Evolutionary conservation across 495 filamentous ascomycete genomes (phyloP).

Genomic region (Chlorociboria aeruginascens): DNA sequence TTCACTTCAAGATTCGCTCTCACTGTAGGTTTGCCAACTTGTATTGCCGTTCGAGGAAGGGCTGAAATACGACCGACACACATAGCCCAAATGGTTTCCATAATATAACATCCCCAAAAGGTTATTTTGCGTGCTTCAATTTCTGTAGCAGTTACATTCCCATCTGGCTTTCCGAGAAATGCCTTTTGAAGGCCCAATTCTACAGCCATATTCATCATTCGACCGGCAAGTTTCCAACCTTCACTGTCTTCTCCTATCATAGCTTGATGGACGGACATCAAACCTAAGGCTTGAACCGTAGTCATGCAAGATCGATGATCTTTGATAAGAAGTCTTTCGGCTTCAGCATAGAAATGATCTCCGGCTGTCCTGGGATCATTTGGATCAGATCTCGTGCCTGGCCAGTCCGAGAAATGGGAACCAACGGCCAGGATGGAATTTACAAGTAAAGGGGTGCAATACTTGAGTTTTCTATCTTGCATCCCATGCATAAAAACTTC

Average conservation of each 20-base stretch:
- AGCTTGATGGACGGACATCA: conserved; percentile 55
- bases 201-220: conserved; percentile 23
- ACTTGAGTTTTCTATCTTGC: conserved; percentile 38
- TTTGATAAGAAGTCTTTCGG: conserved; percentile 46
- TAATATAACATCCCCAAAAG: conserved; percentile 32
- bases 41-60: conserved; percentile 29
- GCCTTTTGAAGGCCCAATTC: conserved; percentile 18
- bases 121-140: conserved; percentile 32
- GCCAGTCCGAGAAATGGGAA: conserved; percentile 59
- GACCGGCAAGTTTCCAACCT: conserved; percentile 28
- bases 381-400: conserved; percentile 48
- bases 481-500: conserved; percentile 59
- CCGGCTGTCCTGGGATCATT: conserved; percentile 41
- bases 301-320: conserved; percentile 55
- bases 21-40: conserved; percentile 23
- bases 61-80: conserved; percentile 30
- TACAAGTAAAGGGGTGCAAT: conserved; percentile 61
- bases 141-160: conserved; percentile 22
- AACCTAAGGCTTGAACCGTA: conserved; percentile 61
- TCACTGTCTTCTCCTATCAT: conserved; percentile 23
- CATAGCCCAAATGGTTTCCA: conserved; percentile 31
- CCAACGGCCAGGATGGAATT: conserved; percentile 62
- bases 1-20: conserved; percentile 17
- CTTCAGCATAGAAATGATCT: conserved; percentile 59
- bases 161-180: conserved; percentile 5